These are phyloP conservation scores for Pseudohyphozyma bogoriensis DNA, from an alignment of 768 basidiomycete species.

Conservation along the genomic window DNA sequence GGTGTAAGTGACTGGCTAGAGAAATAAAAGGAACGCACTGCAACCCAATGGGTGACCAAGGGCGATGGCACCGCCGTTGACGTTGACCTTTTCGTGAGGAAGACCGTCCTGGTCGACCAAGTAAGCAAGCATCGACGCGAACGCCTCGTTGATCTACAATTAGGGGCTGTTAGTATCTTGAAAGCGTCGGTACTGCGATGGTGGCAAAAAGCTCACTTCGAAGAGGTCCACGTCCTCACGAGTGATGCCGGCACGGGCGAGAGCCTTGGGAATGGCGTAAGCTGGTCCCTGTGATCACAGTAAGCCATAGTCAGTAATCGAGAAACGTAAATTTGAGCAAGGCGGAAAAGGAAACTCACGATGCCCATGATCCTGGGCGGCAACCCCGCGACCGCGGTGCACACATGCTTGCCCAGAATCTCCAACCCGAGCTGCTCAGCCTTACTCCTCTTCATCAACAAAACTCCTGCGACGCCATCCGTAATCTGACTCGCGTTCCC, in stretches of 20 bases:
- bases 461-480: slow-evolving; percentile 73
- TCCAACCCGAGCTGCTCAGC: slow-evolving; percentile 62
- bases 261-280: slow-evolving; percentile 64
- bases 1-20: background rate
- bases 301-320: slow-evolving; percentile 6
- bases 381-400: slow-evolving; percentile 59
- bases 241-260: slow-evolving; percentile 56
- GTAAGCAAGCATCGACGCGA: slow-evolving; percentile 53
- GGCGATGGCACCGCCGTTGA: slow-evolving; percentile 84
- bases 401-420: slow-evolving; percentile 68
- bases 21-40: no score
- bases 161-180: no score
- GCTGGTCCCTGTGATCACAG: slow-evolving; percentile 73
- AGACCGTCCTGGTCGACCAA: slow-evolving; percentile 57
- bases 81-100: slow-evolving; percentile 61
- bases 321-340: background rate
- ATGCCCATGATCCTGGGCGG: slow-evolving; percentile 65
- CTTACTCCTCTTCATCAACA: slow-evolving; percentile 69
- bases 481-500: slow-evolving; percentile 83
- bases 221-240: slow-evolving; percentile 66
- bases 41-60: slow-evolving; percentile 43
- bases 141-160: no score
- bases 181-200: slow-evolving; percentile 22
- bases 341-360: background rate
- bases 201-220: slow-evolving; percentile 87